Evolutionary conservation across 2,329 filamentous ascomycete species (phyloP).

Genomic region (Ceratocystis colombiana): DNA sequence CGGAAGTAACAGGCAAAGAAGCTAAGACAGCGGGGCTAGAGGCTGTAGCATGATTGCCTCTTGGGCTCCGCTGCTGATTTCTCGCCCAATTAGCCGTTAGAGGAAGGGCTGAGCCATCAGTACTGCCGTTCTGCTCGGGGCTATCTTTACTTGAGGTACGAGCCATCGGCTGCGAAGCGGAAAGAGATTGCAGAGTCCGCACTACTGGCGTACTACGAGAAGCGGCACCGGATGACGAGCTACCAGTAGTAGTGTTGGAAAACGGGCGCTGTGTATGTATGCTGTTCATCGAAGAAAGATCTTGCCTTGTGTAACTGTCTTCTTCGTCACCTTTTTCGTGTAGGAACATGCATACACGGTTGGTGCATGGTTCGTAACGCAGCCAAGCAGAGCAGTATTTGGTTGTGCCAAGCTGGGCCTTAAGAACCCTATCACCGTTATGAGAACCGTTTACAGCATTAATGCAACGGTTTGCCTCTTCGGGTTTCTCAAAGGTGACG

Average conservation of each 20-base stretch:
- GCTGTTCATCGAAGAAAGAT: slow-evolving; percentile 89
- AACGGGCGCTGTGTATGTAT: slow-evolving; percentile 67
- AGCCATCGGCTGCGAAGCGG: slow-evolving; percentile 53
- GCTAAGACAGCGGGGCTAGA: slow-evolving; percentile 69
- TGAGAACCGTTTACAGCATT: slow-evolving; percentile 82
- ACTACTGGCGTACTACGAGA: slow-evolving; percentile 10
- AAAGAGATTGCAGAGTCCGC: slow-evolving; percentile 27
- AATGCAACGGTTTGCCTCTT: slow-evolving; percentile 84
- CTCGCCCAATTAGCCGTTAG: slow-evolving; percentile 90
- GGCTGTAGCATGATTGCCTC: slow-evolving; percentile 68
- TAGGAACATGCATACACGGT: slow-evolving; percentile 94
- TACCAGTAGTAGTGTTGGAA: slow-evolving; percentile 40
- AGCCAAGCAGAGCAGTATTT: slow-evolving; percentile 98
- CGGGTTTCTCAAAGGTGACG: slow-evolving; percentile 90
- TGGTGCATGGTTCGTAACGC: slow-evolving; percentile 86
- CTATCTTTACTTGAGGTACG: slow-evolving; percentile 70
- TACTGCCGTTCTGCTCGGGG: slow-evolving; percentile 48
- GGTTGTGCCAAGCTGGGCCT: slow-evolving; percentile 75
- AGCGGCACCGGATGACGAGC: slow-evolving; percentile 5
- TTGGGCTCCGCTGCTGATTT: slow-evolving; percentile 52
- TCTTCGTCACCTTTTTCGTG: slow-evolving; percentile 98
- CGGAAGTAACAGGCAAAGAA: slow-evolving; percentile 43
- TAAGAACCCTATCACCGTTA: slow-evolving; percentile 77
- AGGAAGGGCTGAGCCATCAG: slow-evolving; percentile 79
- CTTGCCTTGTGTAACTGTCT: slow-evolving; percentile 89